Evolutionary conservation across 495 filamentous ascomycete genomes (phyloP).

Genomic region (Lichenothelia convexa): DNA sequence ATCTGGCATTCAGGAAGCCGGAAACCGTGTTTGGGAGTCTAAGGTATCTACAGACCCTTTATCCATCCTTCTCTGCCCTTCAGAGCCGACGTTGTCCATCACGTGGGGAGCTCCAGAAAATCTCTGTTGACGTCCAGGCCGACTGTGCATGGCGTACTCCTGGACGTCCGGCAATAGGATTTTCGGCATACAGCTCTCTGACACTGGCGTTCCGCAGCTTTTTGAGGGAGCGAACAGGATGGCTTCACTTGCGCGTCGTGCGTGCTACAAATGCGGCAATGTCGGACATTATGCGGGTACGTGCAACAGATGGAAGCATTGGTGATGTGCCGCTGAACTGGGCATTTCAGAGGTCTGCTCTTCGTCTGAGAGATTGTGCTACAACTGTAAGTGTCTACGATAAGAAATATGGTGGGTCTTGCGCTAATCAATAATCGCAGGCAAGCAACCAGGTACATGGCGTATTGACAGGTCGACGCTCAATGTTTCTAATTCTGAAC

Average conservation of each 20-base stretch:
- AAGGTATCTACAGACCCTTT: no score
- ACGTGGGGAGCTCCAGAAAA: no score
- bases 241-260: conserved; percentile 91
- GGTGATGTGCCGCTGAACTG: conserved; percentile 2
- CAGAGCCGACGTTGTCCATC: no score
- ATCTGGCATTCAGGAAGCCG: no score
- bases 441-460: conserved; percentile 22
- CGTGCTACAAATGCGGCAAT: conserved; percentile 99
- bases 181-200: neutral
- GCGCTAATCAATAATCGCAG: conserved; percentile 27
- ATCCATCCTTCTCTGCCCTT: no score
- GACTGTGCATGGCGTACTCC: neutral
- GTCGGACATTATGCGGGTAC: conserved; percentile 90
- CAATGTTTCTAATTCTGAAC: neutral
- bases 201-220: conserved; percentile 1
- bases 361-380: conserved; percentile 91
- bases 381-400: conserved; percentile 61
- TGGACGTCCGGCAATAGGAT: conserved; percentile 1
- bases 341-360: conserved; percentile 65
- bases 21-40: no score
- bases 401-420: conserved; percentile 9
- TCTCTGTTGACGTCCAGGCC: no score
- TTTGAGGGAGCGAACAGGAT: conserved; percentile 25
- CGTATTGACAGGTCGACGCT: no score
- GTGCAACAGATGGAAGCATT: conserved; percentile 12